These are phyloP conservation scores for Mortierella sp. DNA, from an alignment of 371 early-diverging fungal species.

Conservation along the genomic window DNA sequence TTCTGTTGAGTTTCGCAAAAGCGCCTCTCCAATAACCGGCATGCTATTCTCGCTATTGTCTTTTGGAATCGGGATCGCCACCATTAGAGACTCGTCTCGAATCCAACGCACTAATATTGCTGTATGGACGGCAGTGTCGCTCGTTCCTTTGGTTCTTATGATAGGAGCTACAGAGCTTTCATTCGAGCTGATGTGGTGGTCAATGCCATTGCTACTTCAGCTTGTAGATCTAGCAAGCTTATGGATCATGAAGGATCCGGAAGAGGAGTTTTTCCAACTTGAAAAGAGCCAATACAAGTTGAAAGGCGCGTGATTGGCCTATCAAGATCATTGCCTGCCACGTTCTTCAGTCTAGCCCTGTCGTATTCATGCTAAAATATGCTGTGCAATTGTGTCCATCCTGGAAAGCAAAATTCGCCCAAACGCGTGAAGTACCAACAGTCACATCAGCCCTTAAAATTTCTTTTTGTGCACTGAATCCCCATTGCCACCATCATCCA, in stretches of 20 bases:
- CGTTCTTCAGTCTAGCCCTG: no score
- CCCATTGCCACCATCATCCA: no score
- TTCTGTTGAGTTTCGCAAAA: conserved; percentile 18
- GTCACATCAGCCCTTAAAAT: not conserved
- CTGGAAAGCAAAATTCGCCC: no score
- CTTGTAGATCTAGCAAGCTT: conserved; percentile 32
- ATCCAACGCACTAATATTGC: conserved; percentile 21
- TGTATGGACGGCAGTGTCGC: conserved; percentile 34
- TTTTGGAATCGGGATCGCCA: conserved; percentile 31
- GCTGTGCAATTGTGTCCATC: not conserved
- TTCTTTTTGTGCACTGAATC: no score
- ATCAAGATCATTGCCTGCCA: not conserved
- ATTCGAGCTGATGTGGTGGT: conserved; percentile 52
- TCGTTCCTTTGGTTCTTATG: conserved; percentile 31
- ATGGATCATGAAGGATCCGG: conserved; percentile 49
- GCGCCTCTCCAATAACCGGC: conserved; percentile 22
- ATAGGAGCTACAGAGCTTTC: conserved; percentile 24
- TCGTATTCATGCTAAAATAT: no score
- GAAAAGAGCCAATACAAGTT: conserved; percentile 48
- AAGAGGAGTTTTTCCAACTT: conserved; percentile 36
- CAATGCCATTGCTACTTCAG: conserved; percentile 51
- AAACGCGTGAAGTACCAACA: not conserved
- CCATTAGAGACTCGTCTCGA: conserved; percentile 31
- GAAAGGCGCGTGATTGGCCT: conserved; percentile 26
- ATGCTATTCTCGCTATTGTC: conserved; percentile 38